Base-by-base conservation (phyloP, 495 filamentous ascomycete genomes). In the Aspergillus bridgeri region DNA sequence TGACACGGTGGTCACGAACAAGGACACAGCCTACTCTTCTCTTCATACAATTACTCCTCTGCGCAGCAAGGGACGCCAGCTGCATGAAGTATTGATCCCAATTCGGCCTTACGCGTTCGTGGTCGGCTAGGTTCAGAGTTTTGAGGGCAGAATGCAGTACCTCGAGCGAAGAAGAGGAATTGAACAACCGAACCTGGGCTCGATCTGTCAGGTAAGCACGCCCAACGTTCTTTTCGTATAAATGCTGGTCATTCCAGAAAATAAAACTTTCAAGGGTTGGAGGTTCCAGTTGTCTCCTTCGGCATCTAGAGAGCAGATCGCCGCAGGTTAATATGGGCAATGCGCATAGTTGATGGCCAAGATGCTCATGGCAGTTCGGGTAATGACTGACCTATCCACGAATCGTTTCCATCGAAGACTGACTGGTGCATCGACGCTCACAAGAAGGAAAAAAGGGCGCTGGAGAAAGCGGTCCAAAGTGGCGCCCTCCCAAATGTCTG, bases 11-110 rank as follows among this genome's bases (percentile, higher is more conserved):
- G 60, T 91, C 88, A 62, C 91, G 80, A 7, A 97, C 91, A n/a
- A 98, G 79, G 6, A 98, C 94, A 73, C 91, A 96, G 6, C 94
- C 94, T 21, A 98, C 94, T 54, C 92, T 84, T 24, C 94, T 82
- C 75, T 97, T 96, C 94, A 98, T 98, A 76, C 94, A 98, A 69
- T 98, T 98, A 70, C 87, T 89, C 60, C 94, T 81, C 60, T 89
- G 90, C 2, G 94, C 90, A 8, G 94, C 94, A 48, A 98, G 85
- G 17, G 90, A 93, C 8, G 93, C 92, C 6, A 98, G 79, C 54
- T 89, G 81, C 94, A 98, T 98, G 71, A 98, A 98, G 75, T 98
- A 98, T 61, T 90, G 83, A 71, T 98, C 94, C 94, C 94, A 98
- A 57, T 81, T 88, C n/a, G 94, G 94, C 1, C 94, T 83, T 24